A percentile compares a stretch with the other conserved stretches of the same genome.
Conservation (phyloP, 768 basidiomycete genomes). For the Boletus speciosus region DNA sequence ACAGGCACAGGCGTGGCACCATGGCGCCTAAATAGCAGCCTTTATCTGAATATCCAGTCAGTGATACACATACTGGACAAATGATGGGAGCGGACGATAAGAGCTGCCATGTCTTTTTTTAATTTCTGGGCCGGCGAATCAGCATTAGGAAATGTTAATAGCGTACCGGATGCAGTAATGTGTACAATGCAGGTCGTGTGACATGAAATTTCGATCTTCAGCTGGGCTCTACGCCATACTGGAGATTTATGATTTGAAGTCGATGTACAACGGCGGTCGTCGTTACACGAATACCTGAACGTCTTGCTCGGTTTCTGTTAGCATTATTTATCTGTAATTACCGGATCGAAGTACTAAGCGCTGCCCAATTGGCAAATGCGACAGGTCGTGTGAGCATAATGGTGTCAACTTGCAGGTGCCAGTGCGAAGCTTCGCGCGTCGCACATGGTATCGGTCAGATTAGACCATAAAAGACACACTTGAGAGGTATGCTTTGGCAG, state of each 20-base stretch:
- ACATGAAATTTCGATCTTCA: slow-evolving; percentile 1
- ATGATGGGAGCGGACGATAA: background rate
- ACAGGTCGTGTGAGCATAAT: slow-evolving; percentile 12
- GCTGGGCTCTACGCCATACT: background rate
- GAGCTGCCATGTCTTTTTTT: background rate
- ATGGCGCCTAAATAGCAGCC: background rate
- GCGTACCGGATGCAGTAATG: background rate
- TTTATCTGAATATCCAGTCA: background rate
- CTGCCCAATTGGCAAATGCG: background rate
- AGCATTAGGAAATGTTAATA: background rate
- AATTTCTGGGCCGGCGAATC: background rate
- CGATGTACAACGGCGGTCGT: background rate
- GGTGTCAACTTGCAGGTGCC: background rate
- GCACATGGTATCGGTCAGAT: background rate
- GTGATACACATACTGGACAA: background rate
- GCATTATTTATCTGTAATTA: background rate
- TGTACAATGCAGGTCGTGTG: slow-evolving; percentile 15
- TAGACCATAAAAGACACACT: slow-evolving; percentile 5
- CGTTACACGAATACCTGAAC: background rate
- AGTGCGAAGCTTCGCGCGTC: no score
- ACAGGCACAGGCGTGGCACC: background rate
- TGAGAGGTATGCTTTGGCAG: background rate
- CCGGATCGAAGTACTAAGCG: background rate
- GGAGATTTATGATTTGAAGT: background rate
- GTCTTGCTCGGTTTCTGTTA: background rate